Base-by-base conservation (phyloP, 257 asterid species). In the Avicennia marina region DNA sequence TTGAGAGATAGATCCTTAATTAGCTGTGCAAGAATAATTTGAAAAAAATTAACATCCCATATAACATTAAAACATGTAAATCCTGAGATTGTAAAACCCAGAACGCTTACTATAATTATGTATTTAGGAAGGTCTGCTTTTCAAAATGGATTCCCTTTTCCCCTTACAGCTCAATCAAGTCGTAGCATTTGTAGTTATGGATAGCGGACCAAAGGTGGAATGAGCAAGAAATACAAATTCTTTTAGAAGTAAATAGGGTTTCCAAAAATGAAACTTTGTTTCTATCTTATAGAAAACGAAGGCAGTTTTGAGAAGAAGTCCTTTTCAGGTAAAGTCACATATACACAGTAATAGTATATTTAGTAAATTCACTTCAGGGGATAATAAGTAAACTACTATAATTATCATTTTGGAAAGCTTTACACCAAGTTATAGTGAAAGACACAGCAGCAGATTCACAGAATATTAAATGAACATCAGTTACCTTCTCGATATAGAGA, bases 401-500 rank as follows among this genome's bases (percentile, higher is more conserved):
- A 17, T 11, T 19, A 15, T 22, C 21, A 36, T 36, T 33, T 36
- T 20, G 1, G 13, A 53, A 46, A 38, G 55, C 46, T 49, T 53
- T 48, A 69, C 21, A 50, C 49, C 44, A 40, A 31, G 51, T 19
- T 34, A 64, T 20, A 16, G 43, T 6, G 11, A 42, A 49, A 61
- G 48, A 47, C 49, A 21, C 11, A 12, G 16, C 26, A 13, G 16
- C 53, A 58, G 9, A 58, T 34, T 43, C 51, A 55, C 22, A 25
- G 63, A 64, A 42, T 38, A 42, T 41, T n/a, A 45, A 38, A 38
- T 25, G 55, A 65, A 48, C 11, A 64, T 40, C 24, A 70, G 32
- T 9, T 62, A 90, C 98, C 98, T 91, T 91, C 98, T 21, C 97
- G 94, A 67, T 72, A 91, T 62, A 91, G 79, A 62, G 98, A 91